Percentiles rank a stretch among this genome's conserved stretches.
These are phyloP conservation scores for Entophlyctis luteolus DNA, from an alignment of 192 early-diverging fungal species.

Conservation along the genomic window DNA sequence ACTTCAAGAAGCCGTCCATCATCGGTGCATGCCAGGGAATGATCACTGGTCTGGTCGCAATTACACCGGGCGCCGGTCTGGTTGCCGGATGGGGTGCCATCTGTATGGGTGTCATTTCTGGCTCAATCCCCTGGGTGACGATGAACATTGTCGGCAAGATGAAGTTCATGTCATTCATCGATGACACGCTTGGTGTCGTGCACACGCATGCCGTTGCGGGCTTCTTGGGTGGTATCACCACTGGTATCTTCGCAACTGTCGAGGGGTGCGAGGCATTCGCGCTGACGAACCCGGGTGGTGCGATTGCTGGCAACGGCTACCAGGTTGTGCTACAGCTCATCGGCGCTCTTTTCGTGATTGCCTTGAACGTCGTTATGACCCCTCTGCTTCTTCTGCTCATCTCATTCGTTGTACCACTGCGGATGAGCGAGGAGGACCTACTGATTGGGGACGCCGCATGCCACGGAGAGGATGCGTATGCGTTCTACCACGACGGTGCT, in stretches of 20 bases:
- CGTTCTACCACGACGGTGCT: not conserved
- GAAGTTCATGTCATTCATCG: conserved; percentile 64
- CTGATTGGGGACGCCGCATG: too few relatives aligned
- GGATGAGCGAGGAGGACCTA: conserved; percentile 48
- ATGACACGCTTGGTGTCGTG: conserved; percentile 45
- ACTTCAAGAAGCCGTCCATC: conserved; percentile 64
- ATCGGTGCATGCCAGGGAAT: conserved; percentile 81
- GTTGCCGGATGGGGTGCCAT: conserved; percentile 65
- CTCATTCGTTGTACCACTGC: conserved; percentile 51
- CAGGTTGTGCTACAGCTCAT: not conserved
- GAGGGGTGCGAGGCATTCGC: not conserved
- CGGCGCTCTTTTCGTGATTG: not conserved
- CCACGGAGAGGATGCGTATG: not conserved
- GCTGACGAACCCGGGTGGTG: too few relatives aligned
- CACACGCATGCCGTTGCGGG: conserved; percentile 80
- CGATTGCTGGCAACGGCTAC: not conserved
- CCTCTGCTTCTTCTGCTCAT: conserved; percentile 51
- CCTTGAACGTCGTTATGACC: conserved; percentile 39
- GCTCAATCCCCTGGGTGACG: not conserved
- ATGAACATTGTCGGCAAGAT: not conserved
- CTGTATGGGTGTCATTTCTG: not conserved
- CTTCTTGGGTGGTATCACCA: conserved; percentile 70
- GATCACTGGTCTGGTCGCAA: conserved; percentile 75
- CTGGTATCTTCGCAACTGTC: conserved; percentile 71
- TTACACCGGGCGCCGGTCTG: conserved; percentile 74